Evolutionary conservation across 371 early-diverging fungal genomes (phyloP).

Genomic region (Apophysomyces variabilis): DNA sequence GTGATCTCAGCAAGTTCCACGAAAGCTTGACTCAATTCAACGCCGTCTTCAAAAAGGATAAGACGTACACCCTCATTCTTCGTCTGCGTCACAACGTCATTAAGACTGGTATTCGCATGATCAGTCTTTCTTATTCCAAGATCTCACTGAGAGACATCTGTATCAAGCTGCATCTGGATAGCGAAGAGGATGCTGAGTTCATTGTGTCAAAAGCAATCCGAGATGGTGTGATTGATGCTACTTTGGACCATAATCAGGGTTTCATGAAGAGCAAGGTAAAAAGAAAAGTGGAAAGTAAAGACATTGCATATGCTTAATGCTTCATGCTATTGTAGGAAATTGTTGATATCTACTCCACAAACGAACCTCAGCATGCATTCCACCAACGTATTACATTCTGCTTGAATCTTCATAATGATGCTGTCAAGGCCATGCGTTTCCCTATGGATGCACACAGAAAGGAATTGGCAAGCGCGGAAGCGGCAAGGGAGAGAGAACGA

Average conservation of each 20-base stretch:
- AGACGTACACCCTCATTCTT: constrained; percentile 87
- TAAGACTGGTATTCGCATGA: constrained; percentile 97
- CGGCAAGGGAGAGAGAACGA: constrained; percentile 88
- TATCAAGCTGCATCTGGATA: constrained; percentile 93
- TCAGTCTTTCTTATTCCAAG: constrained; percentile 92
- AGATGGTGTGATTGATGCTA: constrained; percentile 97
- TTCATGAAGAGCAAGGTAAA: constrained; percentile 85
- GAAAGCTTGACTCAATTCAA: constrained; percentile 79
- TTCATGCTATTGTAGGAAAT: constrained; percentile 61
- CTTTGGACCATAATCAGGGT: constrained; percentile 91
- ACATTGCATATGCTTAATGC: neutral
- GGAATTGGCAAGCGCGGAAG: constrained; percentile 86
- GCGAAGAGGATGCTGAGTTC: constrained; percentile 98
- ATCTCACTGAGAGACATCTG: constrained; percentile 97
- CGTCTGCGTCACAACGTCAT: constrained; percentile 98
- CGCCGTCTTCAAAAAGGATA: constrained; percentile 82
- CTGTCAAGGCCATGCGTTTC: constrained; percentile 97
- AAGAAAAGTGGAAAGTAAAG: neutral
- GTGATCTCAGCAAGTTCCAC: constrained; percentile 93
- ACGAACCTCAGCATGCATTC: constrained; percentile 94
- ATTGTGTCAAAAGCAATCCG: constrained; percentile 98
- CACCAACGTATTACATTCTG: constrained; percentile 96
- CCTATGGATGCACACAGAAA: constrained; percentile 83
- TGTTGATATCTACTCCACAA: constrained; percentile 93
- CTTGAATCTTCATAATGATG: constrained; percentile 93